Conservation (phyloP, 2,329 filamentous ascomycete species). For the Verticillium isaacii region DNA sequence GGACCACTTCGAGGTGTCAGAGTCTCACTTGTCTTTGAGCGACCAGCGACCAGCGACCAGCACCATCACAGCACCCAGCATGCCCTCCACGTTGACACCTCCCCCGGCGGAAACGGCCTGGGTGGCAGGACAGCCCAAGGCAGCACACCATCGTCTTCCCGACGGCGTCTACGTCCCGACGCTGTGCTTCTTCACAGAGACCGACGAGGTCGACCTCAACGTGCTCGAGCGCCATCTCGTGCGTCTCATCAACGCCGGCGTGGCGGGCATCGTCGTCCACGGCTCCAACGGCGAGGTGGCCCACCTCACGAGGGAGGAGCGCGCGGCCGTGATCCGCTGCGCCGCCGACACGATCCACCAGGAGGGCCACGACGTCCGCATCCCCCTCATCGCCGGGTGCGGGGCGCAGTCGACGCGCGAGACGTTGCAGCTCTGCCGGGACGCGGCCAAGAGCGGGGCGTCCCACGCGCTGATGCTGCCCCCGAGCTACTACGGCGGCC, state of each 20-base stretch:
- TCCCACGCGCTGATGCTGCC: conserved; percentile 65
- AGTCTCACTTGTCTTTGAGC: too few species aligned
- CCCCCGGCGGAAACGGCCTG: background rate
- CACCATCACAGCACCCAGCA: background rate
- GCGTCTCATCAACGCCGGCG: conserved; percentile 45
- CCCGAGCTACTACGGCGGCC: conserved; percentile 62
- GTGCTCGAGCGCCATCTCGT: conserved; percentile 27
- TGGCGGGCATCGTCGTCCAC: conserved; percentile 64
- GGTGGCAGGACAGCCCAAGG: conserved; percentile 7
- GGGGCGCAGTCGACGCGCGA: conserved; percentile 65
- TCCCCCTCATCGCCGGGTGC: conserved; percentile 68
- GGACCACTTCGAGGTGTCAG: too few species aligned
- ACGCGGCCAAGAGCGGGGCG: conserved; percentile 59
- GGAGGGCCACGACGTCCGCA: conserved; percentile 54
- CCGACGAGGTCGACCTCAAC: conserved; percentile 26
- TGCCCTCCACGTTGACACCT: conserved; percentile 1
- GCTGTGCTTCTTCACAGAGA: conserved; percentile 28
- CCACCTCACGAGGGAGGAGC: conserved; percentile 65
- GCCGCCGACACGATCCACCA: conserved; percentile 64
- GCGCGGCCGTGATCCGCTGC: conserved; percentile 60
- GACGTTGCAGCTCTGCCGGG: conserved; percentile 59
- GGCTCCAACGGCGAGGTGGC: conserved; percentile 73
- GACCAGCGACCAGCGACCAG: too few species aligned
- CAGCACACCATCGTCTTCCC: conserved; percentile 2
- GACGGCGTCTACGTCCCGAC: conserved; percentile 32